Base-by-base conservation (phyloP, 116 monocot genomes). In the Phalaenopsis hybrid region DNA sequence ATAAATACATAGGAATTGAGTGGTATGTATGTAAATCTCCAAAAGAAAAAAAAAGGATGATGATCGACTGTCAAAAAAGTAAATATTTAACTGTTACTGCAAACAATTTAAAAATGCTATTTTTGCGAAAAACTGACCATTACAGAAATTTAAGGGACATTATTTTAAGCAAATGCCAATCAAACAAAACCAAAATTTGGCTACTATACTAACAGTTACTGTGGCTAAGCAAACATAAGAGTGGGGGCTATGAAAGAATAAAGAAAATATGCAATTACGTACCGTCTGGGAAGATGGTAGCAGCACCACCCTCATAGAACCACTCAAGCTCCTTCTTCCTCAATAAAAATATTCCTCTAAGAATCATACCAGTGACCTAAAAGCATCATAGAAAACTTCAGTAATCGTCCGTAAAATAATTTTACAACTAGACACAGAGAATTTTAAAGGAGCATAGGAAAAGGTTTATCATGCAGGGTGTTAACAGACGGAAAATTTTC, bases 281-380 rank as follows among this genome's bases (percentile, higher is more conserved):
- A 99, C 99, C 99, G 90, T 99, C 95, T 55, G 83, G 45, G 45
- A 88, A 99, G 31, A 99, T 95, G 79, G 95, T 86, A 51, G 99
- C 88, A 16, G 45, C 45, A 45, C 45, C 45, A 45, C 45, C 45
- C 82, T 94, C 89, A 86, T 99, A 95, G 85, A 99, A 99, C 99
- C 99, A 99, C 84, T 99, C 94, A 82, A 99, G 89, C 81, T 99
- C 99, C 76, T 99, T 99, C 78, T 99, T 95, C 86, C 99, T 90
- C 49, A 99, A 63, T 79, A 99, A 79, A 45, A 99, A 99, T 75
- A 99, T 95, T 69, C 99, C 99, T 88, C 99, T 93, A 74, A 99
- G 92, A 85, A 99, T 78, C 74, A 99, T 81, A 15, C 95, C 99
- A 77, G 95, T 99, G 50, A 99, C 99, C 99, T 99, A 81, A 83